Conservation (phyloP, 352 stramenopile genomes). For the Hyphochytrium catenoides region DNA sequence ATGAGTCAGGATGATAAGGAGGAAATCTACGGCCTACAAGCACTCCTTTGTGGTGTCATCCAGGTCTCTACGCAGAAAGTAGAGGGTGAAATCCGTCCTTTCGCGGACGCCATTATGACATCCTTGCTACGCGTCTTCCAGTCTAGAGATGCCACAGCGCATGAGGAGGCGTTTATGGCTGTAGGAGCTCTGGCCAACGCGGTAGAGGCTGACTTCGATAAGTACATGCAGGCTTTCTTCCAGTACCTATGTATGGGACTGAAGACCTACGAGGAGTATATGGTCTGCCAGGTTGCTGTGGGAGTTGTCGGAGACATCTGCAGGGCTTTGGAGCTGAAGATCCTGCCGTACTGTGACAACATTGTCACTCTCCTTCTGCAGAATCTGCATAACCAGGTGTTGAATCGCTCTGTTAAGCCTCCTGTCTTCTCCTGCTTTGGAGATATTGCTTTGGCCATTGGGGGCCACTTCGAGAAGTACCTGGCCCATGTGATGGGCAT, state of each 20-base stretch:
- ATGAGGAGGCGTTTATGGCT: conserved; percentile 88
- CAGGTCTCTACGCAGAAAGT: conserved; percentile 82
- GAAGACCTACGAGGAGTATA: conserved; percentile 82
- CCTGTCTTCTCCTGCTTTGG: conserved; percentile 86
- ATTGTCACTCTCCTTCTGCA: conserved; percentile 80
- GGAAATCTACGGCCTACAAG: conserved; percentile 23
- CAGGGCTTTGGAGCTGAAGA: conserved; percentile 65
- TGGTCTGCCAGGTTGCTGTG: conserved; percentile 85
- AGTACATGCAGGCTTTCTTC: conserved; percentile 84
- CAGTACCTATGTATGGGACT: conserved; percentile 73
- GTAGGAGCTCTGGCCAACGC: conserved; percentile 75
- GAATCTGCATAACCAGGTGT: conserved; percentile 74
- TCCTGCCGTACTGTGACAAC: conserved; percentile 76
- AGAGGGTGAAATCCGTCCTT: conserved; percentile 48
- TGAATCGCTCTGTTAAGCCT: conserved; percentile 86
- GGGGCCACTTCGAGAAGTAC: conserved; percentile 69
- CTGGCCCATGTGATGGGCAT: conserved; percentile 46
- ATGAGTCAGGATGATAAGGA: conserved; percentile 22
- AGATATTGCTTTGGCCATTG: conserved; percentile 86
- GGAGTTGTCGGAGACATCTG: conserved; percentile 85
- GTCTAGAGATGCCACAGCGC: conserved; percentile 69
- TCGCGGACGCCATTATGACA: conserved; percentile 80
- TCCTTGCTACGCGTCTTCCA: conserved; percentile 82
- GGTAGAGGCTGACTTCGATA: conserved; percentile 71
- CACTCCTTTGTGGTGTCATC: conserved; percentile 67